A percentile compares a stretch with the other conserved stretches of the same genome.
phyloP scores from a whole-genome alignment of 257 asterid species.

The Ligustrum vulgare region DNA sequence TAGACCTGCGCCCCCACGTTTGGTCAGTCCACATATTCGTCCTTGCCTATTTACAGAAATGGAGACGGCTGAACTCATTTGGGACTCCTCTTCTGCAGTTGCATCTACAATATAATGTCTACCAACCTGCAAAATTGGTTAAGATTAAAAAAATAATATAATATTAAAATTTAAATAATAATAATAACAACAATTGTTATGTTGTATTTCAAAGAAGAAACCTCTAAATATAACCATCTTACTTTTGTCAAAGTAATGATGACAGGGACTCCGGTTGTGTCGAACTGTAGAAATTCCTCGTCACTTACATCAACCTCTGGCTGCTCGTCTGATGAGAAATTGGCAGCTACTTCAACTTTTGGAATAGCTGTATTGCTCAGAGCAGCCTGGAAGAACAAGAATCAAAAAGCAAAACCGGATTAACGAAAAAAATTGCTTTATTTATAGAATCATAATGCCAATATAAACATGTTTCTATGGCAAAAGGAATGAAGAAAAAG shows the following conservation, averaged over 20 bases:
- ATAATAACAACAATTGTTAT: background rate
- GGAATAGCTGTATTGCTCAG: slow-evolving; percentile 84
- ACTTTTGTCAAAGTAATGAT: slow-evolving; percentile 82
- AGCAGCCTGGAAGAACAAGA: slow-evolving; percentile 58
- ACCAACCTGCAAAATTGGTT: slow-evolving; percentile 56
- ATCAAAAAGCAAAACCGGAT: background rate
- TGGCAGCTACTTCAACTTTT: slow-evolving; percentile 64
- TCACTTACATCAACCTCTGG: slow-evolving; percentile 86
- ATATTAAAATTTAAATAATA: too few relatives aligned
- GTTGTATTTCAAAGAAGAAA: background rate
- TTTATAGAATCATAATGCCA: too few relatives aligned
- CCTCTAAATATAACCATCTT: slow-evolving; percentile 7
- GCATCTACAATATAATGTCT: slow-evolving; percentile 84
- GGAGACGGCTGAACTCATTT: slow-evolving; percentile 88
- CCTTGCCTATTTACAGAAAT: slow-evolving; percentile 75
- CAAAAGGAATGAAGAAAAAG: too few relatives aligned
- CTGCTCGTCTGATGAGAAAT: slow-evolving; percentile 53
- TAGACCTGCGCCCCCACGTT: slow-evolving; percentile 83
- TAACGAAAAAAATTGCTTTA: background rate
- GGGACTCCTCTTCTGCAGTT: slow-evolving; percentile 89
- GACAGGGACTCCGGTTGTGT: slow-evolving; percentile 75
- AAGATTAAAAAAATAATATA: background rate
- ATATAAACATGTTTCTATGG: too few relatives aligned
- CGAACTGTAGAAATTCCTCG: slow-evolving; percentile 79
- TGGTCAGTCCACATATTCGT: slow-evolving; percentile 69